These are phyloP conservation scores for Leptographium flavum DNA, from an alignment of 2,329 filamentous ascomycete genomes.

Conservation along the genomic window DNA sequence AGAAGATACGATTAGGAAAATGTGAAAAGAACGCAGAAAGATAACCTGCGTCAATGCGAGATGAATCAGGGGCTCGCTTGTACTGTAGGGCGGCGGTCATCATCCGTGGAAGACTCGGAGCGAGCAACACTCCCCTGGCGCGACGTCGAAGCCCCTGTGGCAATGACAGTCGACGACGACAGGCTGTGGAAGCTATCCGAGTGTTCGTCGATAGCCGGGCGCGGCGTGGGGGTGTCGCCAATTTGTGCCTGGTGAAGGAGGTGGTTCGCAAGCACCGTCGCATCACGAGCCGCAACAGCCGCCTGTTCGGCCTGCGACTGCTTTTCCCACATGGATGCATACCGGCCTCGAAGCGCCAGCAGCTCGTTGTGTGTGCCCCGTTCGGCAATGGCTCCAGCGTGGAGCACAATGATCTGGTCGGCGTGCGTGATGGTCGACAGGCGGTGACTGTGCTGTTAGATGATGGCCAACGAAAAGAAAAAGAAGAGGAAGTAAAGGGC, in stretches of 20 bases:
- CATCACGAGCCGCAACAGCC: constrained; percentile 39
- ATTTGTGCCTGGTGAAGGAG: constrained; percentile 37
- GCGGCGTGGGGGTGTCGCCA: constrained; percentile 13
- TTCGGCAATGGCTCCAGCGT: constrained; percentile 12
- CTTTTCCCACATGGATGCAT: constrained; percentile 79
- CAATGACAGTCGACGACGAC: constrained; percentile 28
- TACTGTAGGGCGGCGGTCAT: constrained; percentile 1
- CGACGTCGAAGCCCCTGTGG: constrained; percentile 18
- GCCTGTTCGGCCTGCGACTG: constrained; percentile 68
- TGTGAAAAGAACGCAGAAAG: constrained; percentile 2
- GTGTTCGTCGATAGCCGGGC: constrained; percentile 21
- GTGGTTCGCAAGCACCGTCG: constrained; percentile 26
- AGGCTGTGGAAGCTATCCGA: constrained; percentile 32
- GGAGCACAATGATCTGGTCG: constrained; percentile 15
- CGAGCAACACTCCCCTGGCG: constrained; percentile 10
- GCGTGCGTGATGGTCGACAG: constrained; percentile 41
- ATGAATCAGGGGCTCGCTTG: constrained; percentile 3
- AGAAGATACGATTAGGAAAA: background rate
- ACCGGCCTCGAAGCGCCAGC: constrained; percentile 54
- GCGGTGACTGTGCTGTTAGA: constrained; percentile 41
- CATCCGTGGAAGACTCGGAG: constrained; percentile 10
- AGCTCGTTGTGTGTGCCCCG: constrained; percentile 46
- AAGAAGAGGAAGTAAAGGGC: too few relatives aligned
- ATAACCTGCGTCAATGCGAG: background rate
- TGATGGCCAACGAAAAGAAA: too few relatives aligned